phyloP scores from a whole-genome alignment of 2,329 filamentous ascomycete species.

The Blumeriella jaapii region DNA sequence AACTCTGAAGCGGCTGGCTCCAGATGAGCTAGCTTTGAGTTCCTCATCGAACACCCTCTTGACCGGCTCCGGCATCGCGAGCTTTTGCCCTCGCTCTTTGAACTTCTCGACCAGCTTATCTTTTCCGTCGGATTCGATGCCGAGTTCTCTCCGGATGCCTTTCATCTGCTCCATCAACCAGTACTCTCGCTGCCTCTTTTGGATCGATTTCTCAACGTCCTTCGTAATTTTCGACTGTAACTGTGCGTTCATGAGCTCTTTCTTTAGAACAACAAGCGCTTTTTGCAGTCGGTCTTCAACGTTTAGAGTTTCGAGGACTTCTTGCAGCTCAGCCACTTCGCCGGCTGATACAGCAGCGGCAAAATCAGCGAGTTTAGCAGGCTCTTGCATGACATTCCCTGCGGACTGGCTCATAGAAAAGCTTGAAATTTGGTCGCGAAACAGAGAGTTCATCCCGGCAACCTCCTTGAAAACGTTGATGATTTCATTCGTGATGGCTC shows the following conservation, averaged over 20 bases:
- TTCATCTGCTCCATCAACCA: constrained; percentile 99
- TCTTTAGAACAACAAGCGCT: constrained; percentile 84
- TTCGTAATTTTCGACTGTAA: constrained; percentile 95
- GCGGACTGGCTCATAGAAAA: constrained; percentile 93
- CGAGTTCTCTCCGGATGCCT: constrained; percentile 87
- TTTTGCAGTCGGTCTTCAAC: constrained; percentile 90
- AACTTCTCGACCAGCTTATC: constrained; percentile 97
- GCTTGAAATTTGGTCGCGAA: constrained; percentile 93
- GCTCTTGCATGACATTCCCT: constrained; percentile 89
- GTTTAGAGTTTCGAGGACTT: constrained; percentile 78
- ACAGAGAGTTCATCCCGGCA: constrained; percentile 83
- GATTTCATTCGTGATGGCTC: constrained; percentile 91
- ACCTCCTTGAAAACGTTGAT: constrained; percentile 99
- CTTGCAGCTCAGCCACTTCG: constrained; percentile 83
- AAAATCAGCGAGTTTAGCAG: constrained; percentile 91
- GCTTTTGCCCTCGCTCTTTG: constrained; percentile 83
- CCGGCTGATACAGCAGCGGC: constrained; percentile 94
- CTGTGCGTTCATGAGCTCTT: constrained; percentile 96
- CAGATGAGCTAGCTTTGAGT: constrained; percentile 88
- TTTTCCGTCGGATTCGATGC: constrained; percentile 94
- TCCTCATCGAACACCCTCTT: constrained; percentile 98
- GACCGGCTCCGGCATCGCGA: constrained; percentile 94
- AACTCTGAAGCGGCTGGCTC: constrained; percentile 96
- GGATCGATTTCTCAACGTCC: constrained; percentile 94
- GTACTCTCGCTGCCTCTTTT: constrained; percentile 93